Evolutionary conservation across 2,329 filamentous ascomycete genomes (phyloP).

Genomic region (Aspergillus arachidicola): DNA sequence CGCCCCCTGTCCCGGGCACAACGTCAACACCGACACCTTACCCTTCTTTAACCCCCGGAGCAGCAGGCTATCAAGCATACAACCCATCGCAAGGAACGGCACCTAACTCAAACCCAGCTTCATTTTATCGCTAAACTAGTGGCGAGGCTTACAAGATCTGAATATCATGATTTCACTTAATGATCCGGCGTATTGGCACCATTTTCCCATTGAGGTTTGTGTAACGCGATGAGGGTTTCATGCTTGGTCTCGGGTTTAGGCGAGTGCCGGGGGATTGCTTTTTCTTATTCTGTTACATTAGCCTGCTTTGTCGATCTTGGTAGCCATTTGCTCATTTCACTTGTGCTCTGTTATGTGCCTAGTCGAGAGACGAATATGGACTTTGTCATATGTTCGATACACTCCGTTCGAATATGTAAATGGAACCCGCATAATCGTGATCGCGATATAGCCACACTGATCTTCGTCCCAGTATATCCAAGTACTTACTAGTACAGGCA

Average conservation of each 20-base stretch:
- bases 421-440: not conserved
- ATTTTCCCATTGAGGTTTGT: slow-evolving; percentile 1
- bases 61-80: slow-evolving; percentile 40
- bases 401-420: not conserved
- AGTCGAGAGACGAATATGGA: not conserved
- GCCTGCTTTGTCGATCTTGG: slow-evolving; percentile 7
- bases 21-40: slow-evolving; percentile 36
- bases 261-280: not conserved
- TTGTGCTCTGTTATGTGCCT: not conserved
- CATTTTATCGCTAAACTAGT: slow-evolving; percentile 40
- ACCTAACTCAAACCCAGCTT: slow-evolving; percentile 39
- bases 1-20: slow-evolving; percentile 38
- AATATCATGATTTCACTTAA: not conserved
- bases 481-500: not conserved
- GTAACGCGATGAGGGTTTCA: slow-evolving; percentile 6
- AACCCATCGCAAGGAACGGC: slow-evolving; percentile 35
- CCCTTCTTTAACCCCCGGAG: slow-evolving; percentile 32
- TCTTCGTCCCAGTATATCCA: not conserved
- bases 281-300: slow-evolving; percentile 3
- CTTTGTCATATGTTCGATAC: not conserved
- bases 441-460: not conserved
- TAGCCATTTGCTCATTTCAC: not conserved
- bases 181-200: not conserved
- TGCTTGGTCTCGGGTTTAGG: not conserved
- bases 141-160: not conserved